Percentiles rank a stretch among this genome's conserved stretches.
Evolutionary conservation across 805 yeast genomes (phyloP).

Genomic region (Ogataea nonfermentans): DNA sequence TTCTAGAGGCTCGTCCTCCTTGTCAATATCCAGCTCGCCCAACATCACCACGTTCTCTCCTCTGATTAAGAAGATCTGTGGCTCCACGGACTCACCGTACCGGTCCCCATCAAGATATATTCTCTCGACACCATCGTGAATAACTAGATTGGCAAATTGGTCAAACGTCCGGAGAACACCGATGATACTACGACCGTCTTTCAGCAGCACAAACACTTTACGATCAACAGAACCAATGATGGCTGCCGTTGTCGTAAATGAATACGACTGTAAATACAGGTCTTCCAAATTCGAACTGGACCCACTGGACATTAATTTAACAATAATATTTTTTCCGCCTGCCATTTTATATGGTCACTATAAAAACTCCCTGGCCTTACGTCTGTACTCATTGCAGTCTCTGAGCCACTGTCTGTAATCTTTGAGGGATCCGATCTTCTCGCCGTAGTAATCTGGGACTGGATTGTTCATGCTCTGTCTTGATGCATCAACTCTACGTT

Average conservation of each 20-base stretch:
- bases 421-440: constrained; percentile 80
- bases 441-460: constrained; percentile 98
- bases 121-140: constrained; percentile 89
- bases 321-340: constrained; percentile 5
- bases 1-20: constrained; percentile 68
- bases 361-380: constrained; percentile 75
- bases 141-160: constrained; percentile 88
- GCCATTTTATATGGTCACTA: constrained; percentile 28
- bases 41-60: constrained; percentile 94
- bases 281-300: constrained; percentile 37
- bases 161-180: constrained; percentile 95
- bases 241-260: constrained; percentile 89
- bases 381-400: constrained; percentile 86
- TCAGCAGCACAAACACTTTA: constrained; percentile 72
- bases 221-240: constrained; percentile 82
- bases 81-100: constrained; percentile 63
- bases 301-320: constrained; percentile 16
- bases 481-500: constrained; percentile 88
- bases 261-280: constrained; percentile 72
- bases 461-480: constrained; percentile 90
- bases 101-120: constrained; percentile 54
- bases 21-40: constrained; percentile 90
- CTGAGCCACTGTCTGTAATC: constrained; percentile 95
- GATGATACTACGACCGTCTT: constrained; percentile 85
- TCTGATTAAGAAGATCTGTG: constrained; percentile 82